phyloP scores from a whole-genome alignment of 2,329 filamentous ascomycete genomes.

The Mycosphaerella sp. region DNA sequence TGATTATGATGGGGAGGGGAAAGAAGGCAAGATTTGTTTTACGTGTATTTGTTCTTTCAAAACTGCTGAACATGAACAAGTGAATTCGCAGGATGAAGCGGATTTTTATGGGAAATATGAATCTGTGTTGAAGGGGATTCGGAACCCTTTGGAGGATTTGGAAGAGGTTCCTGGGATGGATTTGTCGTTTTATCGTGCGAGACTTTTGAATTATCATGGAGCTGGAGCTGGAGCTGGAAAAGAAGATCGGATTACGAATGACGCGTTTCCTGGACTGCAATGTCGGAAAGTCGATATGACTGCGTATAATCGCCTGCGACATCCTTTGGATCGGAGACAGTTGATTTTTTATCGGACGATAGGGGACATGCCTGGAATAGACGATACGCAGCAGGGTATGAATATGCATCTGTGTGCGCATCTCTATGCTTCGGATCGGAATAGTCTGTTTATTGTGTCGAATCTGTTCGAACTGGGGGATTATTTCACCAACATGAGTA shows the following conservation, averaged over 20 bases:
- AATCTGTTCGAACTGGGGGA: slow-evolving; percentile 44
- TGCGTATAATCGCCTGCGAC: slow-evolving; percentile 39
- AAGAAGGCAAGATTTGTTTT: slow-evolving; percentile 45
- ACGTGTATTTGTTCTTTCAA: slow-evolving; percentile 51
- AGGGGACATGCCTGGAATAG: slow-evolving; percentile 34
- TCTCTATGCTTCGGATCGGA: slow-evolving; percentile 52
- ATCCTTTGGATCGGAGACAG: slow-evolving; percentile 37
- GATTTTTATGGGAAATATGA: slow-evolving; percentile 36
- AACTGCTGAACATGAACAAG: slow-evolving; percentile 34
- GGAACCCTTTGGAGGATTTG: slow-evolving; percentile 24
- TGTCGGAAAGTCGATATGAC: slow-evolving; percentile 50
- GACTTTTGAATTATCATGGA: slow-evolving; percentile 2
- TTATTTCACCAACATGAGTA: slow-evolving; percentile 41
- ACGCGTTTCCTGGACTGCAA: slow-evolving; percentile 42
- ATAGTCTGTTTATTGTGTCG: slow-evolving; percentile 48
- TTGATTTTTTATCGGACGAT: slow-evolving; percentile 44
- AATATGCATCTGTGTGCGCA: slow-evolving; percentile 55
- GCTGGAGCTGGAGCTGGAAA: slow-evolving; percentile 30
- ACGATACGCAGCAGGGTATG: no score
- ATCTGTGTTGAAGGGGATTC: slow-evolving; percentile 33
- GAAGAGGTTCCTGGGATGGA: slow-evolving; percentile 35
- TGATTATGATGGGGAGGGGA: slow-evolving; percentile 47
- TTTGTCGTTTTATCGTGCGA: slow-evolving; percentile 33
- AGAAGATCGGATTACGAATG: no score
- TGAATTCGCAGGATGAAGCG: slow-evolving; percentile 34